These are phyloP conservation scores for Polytrichum formosum DNA, from an alignment of 225 moss, liverwort and hornwort genomes.

Conservation along the genomic window DNA sequence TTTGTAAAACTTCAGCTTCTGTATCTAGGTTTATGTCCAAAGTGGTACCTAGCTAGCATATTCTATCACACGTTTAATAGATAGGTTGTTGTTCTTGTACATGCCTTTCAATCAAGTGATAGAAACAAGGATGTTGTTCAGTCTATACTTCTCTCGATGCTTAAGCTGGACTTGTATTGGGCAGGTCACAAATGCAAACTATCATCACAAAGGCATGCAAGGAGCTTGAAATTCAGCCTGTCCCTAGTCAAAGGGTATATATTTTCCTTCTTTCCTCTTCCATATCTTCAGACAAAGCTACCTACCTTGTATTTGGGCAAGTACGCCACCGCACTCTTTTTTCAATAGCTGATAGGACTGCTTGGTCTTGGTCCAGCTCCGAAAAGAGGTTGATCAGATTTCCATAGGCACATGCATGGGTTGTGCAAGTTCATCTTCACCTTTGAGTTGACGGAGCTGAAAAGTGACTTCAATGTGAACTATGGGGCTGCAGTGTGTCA, in stretches of 20 bases:
- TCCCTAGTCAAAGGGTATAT: conserved; percentile 86
- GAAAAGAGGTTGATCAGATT: no score
- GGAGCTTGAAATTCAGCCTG: conserved; percentile 93
- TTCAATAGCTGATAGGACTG: no score
- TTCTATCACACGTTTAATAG: not conserved
- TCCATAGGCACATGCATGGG: not conserved
- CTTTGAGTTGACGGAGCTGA: not conserved
- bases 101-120: no score
- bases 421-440: no score
- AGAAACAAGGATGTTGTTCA: no score
- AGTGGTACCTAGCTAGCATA: not conserved
- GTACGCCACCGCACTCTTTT: no score
- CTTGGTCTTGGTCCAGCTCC: no score
- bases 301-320: no score
- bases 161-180: conserved; percentile 16
- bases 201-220: conserved; percentile 90
- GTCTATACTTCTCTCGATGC: not conserved
- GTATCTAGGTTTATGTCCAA: no score
- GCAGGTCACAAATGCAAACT: conserved; percentile 98
- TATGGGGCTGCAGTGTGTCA: conserved; percentile 37
- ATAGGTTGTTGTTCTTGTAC: not conserved
- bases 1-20: not conserved
- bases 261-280: conserved; percentile 11
- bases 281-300: not conserved
- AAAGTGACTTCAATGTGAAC: conserved; percentile 2